Percentiles rank a stretch among this genome's conserved stretches.
phyloP scores from a whole-genome alignment of 2,329 filamentous ascomycete species.

The Arthroderma sp. region DNA sequence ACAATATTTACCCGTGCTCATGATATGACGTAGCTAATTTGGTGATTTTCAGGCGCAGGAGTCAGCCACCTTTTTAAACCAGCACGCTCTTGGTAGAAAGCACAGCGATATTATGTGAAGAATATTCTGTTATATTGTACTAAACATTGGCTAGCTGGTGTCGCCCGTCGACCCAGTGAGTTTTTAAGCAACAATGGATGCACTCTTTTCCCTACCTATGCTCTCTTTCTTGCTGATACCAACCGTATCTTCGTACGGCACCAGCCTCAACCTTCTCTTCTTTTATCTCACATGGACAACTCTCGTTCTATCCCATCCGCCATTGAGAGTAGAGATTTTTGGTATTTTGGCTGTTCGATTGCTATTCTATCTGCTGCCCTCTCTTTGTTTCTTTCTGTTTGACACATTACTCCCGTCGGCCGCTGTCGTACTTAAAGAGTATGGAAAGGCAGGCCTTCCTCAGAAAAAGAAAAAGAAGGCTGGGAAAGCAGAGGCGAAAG shows the following conservation, averaged over 20 bases:
- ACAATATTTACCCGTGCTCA: neutral
- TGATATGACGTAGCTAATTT: neutral
- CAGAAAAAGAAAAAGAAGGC: constrained; percentile 24
- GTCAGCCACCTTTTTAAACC: neutral
- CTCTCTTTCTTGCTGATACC: constrained; percentile 54
- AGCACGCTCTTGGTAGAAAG: neutral
- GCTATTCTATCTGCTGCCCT: constrained; percentile 60
- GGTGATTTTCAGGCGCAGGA: neutral
- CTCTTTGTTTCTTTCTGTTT: constrained; percentile 57
- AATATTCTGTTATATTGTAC: neutral
- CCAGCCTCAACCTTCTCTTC: constrained; percentile 72
- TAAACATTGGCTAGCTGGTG: neutral
- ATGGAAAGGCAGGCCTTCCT: constrained; percentile 42
- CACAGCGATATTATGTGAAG: neutral
- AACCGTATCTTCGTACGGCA: constrained; percentile 54
- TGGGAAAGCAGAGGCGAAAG: constrained; percentile 33
- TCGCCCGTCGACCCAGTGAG: neutral
- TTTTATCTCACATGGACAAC: constrained; percentile 87
- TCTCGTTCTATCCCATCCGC: constrained; percentile 62
- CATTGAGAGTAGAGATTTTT: constrained; percentile 60
- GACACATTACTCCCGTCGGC: constrained; percentile 59
- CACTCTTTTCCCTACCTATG: constrained; percentile 59
- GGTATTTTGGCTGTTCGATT: constrained; percentile 55
- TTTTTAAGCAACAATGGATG: constrained; percentile 35
- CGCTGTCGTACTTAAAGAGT: constrained; percentile 54